phyloP scores from a whole-genome alignment of 192 early-diverging fungal species.

The Blastocladiella britannica region DNA sequence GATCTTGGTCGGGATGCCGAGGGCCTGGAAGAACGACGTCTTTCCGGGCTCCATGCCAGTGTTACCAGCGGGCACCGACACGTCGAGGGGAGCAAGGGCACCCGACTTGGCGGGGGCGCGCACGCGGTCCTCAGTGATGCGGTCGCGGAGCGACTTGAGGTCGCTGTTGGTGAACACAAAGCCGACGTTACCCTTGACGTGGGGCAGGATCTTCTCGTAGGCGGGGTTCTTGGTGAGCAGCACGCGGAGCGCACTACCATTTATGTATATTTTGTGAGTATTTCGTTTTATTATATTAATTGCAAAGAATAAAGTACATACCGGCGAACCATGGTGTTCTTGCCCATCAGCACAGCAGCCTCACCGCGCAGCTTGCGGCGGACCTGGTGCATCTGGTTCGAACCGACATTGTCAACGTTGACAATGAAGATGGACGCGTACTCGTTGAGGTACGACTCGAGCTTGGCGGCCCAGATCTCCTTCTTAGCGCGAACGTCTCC shows the following conservation, averaged over 20 bases:
- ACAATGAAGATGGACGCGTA: conserved; percentile 98
- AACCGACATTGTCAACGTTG: conserved; percentile 99
- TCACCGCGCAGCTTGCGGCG: conserved; percentile 73
- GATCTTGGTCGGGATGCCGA: conserved; percentile 99
- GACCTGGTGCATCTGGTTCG: conserved; percentile 99
- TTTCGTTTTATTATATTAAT: no score
- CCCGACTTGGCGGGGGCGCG: conserved; percentile 89
- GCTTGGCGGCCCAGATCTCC: conserved; percentile 86
- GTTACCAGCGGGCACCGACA: conserved; percentile 85
- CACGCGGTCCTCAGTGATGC: conserved; percentile 83
- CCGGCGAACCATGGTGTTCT: conserved; percentile 99
- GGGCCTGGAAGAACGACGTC: conserved; percentile 99
- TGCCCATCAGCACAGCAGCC: conserved; percentile 93
- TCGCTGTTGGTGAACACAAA: conserved; percentile 99
- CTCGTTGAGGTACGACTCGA: conserved; percentile 67
- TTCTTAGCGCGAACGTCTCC: conserved; percentile 81
- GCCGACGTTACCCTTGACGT: conserved; percentile 88
- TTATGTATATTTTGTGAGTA: no score
- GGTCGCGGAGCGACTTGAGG: conserved; percentile 81
- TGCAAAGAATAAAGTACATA: conserved; percentile 30
- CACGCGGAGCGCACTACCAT: conserved; percentile 42
- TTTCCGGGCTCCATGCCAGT: conserved; percentile 99
- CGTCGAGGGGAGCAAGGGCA: conserved; percentile 83
- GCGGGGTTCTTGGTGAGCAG: conserved; percentile 52
- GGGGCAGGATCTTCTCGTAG: conserved; percentile 62